Conservation (phyloP, 495 filamentous ascomycete species). For the Tuber indicum region DNA sequence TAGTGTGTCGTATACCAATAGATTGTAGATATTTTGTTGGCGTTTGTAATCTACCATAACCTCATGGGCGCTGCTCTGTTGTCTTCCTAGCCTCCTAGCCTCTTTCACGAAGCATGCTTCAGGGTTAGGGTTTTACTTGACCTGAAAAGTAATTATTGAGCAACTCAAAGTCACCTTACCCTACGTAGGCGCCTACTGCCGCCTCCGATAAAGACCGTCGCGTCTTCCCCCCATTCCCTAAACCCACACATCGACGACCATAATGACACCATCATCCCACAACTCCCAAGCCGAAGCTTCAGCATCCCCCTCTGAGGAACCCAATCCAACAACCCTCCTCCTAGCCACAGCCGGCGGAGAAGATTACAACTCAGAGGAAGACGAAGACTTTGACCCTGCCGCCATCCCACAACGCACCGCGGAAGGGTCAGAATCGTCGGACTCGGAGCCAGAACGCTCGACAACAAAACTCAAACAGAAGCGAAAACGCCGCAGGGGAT, state of each 20-base stretch:
- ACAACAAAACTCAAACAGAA: slow-evolving; percentile 25
- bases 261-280: slow-evolving; percentile 2
- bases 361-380: slow-evolving; percentile 63
- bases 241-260: not conserved
- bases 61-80: not conserved
- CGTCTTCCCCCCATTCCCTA: not conserved
- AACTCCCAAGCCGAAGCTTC: not conserved
- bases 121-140: not conserved
- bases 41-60: not conserved
- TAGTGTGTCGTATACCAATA: not conserved
- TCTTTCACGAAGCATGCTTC: not conserved
- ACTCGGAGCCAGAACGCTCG: slow-evolving; percentile 47
- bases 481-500: slow-evolving; percentile 18
- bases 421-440: slow-evolving; percentile 45
- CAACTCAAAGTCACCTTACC: not conserved
- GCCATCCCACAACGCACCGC: slow-evolving; percentile 45
- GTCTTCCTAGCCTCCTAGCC: not conserved
- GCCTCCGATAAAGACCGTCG: not conserved
- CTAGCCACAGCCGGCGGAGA: slow-evolving; percentile 34
- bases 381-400: slow-evolving; percentile 66
- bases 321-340: slow-evolving; percentile 6
- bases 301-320: not conserved
- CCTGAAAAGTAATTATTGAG: not conserved
- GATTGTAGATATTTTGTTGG: not conserved
- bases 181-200: not conserved